These are phyloP conservation scores for Tillandsia fasciculata DNA, from an alignment of 176 grass and related monocot species.

Conservation along the genomic window DNA sequence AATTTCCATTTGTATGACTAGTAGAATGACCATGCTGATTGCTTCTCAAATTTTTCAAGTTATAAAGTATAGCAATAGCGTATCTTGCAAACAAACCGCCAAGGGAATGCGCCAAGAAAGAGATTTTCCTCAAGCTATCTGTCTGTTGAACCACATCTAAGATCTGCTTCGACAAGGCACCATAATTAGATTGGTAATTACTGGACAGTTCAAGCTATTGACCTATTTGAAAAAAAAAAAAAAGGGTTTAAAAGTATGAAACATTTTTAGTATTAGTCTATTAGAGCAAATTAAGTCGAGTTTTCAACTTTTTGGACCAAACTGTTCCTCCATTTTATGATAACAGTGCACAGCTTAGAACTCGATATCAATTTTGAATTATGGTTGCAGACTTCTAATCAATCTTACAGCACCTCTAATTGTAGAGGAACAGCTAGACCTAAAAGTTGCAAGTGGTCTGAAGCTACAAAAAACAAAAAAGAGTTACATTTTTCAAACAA, in stretches of 20 bases:
- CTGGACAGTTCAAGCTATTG: background rate
- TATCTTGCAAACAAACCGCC: constrained; percentile 91
- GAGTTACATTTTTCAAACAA: too few species aligned
- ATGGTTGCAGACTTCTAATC: too few species aligned
- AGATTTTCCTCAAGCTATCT: constrained; percentile 60
- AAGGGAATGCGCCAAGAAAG: constrained; percentile 74
- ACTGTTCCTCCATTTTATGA: too few species aligned
- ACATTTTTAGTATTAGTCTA: constrained; percentile 16
- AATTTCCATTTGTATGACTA: constrained; percentile 3
- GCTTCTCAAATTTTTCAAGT: constrained; percentile 17
- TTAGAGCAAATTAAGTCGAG: too few species aligned
- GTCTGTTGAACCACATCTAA: constrained; percentile 51
- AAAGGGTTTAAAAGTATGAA: constrained; percentile 9
- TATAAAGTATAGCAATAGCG: constrained; percentile 58
- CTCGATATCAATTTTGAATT: too few species aligned
- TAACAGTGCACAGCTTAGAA: too few species aligned
- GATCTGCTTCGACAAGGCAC: constrained; percentile 40
- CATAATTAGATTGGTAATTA: background rate
- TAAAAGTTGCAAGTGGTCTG: background rate
- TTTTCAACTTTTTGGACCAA: too few species aligned
- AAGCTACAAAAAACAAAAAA: background rate
- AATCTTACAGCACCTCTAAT: too few species aligned
- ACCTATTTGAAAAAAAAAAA: background rate
- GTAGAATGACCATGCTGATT: constrained; percentile 4
- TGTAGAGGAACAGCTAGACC: too few species aligned